Evolutionary conservation across 352 stramenopile genomes (phyloP), one percentile per base, ranked within the genome.

Genomic region (Phytophthora sp.): DNA sequence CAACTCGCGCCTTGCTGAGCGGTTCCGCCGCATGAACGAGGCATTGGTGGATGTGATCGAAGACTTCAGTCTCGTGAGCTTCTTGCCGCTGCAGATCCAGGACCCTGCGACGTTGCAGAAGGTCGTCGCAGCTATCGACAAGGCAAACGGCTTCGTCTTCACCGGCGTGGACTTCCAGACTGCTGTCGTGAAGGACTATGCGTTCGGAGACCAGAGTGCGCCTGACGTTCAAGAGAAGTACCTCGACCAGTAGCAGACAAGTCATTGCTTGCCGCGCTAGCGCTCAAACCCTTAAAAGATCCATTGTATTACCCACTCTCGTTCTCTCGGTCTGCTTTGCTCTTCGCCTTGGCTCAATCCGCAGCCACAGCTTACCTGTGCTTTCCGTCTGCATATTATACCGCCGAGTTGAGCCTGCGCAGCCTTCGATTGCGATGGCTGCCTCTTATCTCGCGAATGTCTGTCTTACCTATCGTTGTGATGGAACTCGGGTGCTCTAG

Each of bases 61-160:
- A 50, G 87, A 95, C 57, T 95, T 94, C 41, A 94, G 84, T 32
- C 79, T 95, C 27, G 87, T 95, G 63, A 91, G 79, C 49, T 95
- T 95, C 60, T 49, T 87, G 28, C 84, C 82, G 24, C 48, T 95
- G 39, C 84, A 95, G 60, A 95, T 95, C 49, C 73, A 95, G 31
- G 85, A 94, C 68, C 66, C 76, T 4, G 67, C 77, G 4, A 88
- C 72, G 27, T 66, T 95, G 12, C 72, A 91, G 53, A 82, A 79
- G 6, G 53, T 92, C 23, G 69, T 90, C n/a, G 74, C 79, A 20
- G 81, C 76, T 5, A 90, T 95, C 41, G 87, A 95, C 67, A 95
- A 95, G 63, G 73, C 82, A 24, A 95, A 90, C 37, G 87, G 87
- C 23, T 95, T 83, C 56, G 85, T 95, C 27, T 95, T 92, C 62